These are phyloP conservation scores for Phaseolus lunatus DNA, from an alignment of 306 rosid species.

Conservation along the genomic window DNA sequence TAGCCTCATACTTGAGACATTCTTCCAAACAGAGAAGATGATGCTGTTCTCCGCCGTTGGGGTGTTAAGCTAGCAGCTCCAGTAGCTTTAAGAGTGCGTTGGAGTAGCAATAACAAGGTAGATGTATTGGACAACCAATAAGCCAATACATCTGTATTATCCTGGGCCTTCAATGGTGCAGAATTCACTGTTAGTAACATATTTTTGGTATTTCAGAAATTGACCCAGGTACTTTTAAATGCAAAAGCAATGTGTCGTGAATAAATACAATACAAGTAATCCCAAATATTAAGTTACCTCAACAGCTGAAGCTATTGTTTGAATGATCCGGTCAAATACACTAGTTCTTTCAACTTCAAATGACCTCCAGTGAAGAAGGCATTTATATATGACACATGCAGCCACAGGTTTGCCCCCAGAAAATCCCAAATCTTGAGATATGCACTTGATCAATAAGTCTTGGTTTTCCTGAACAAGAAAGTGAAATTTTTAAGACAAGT, in stretches of 20 bases:
- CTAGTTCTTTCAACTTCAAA: conserved; percentile 98
- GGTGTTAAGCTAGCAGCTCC: conserved; percentile 99
- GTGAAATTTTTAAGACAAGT: conserved; percentile 33
- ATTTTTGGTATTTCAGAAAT: conserved; percentile 31
- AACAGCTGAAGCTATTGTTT: conserved; percentile 92
- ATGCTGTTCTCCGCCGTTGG: conserved; percentile 89
- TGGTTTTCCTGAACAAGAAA: conserved; percentile 89
- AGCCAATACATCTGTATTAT: conserved; percentile 83
- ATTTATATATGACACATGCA: conserved; percentile 93
- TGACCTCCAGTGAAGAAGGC: conserved; percentile 99
- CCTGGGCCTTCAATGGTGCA: conserved; percentile 73
- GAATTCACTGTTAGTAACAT: conserved; percentile 46
- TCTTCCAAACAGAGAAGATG: conserved; percentile 97
- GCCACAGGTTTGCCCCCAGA: conserved; percentile 94
- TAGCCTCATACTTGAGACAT: conserved; percentile 89
- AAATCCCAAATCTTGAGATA: conserved; percentile 97
- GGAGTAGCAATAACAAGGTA: conserved; percentile 90
- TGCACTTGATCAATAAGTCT: conserved; percentile 83
- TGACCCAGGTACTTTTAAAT: conserved; percentile 22
- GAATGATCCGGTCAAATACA: conserved; percentile 95
- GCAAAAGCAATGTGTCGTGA: conserved; percentile 41
- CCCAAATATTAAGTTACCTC: conserved; percentile 65
- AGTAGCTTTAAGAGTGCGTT: conserved; percentile 98
- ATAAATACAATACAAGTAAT: conserved; percentile 34
- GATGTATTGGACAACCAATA: conserved; percentile 99